Base-by-base conservation (phyloP, 306 rosid species). In the Fragaria nilgerrensis region DNA sequence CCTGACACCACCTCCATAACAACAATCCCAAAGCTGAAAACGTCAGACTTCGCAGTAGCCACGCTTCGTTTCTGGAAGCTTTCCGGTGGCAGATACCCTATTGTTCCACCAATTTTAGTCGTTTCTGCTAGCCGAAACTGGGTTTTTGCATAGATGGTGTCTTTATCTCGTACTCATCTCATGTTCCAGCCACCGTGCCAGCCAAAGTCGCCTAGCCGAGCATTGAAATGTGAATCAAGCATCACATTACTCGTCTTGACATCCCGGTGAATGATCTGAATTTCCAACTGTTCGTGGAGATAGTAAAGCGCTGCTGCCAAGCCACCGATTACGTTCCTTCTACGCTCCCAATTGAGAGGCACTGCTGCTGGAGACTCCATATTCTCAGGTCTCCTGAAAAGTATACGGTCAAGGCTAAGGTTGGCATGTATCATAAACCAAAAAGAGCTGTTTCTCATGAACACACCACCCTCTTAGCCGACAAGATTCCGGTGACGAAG, bases 171-270 rank as follows among this genome's bases (percentile, higher is more conserved):
- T 75, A 83, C 84, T 85, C 95, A 92, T 84, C 70, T 89, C 97
- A 83, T 94, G 98, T 64, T 94, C 98, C 27, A 92, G 80, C 98
- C 98, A 94, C 78, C 96, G 83, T 5, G 98, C 98, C 95, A 94
- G 61, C 98, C 98, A 47, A 94, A 94, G 68, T 92, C 97, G 25
- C 98, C 98, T n/a, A 94, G 84, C 52, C 90, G 77, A 16, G 98
- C 98, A 78, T 92, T 92, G 62, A 78, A 94, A 73, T 90, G 83
- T 3, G 92, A 90, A 49, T 94, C 97, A 52, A 94, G 93, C 98
- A 94, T 94, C 36, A 92, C 96, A 64, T 94, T 94, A 80, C 98
- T 94, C 23, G 98, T 82, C 79, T 94, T 94, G 20, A 94, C 96
- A 70, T 92, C 97, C 61, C 97, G 83, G 62, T 94, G 98, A 83